Base-by-base conservation (phyloP, 2,329 filamentous ascomycete species). In the Colletotrichum sp. region DNA sequence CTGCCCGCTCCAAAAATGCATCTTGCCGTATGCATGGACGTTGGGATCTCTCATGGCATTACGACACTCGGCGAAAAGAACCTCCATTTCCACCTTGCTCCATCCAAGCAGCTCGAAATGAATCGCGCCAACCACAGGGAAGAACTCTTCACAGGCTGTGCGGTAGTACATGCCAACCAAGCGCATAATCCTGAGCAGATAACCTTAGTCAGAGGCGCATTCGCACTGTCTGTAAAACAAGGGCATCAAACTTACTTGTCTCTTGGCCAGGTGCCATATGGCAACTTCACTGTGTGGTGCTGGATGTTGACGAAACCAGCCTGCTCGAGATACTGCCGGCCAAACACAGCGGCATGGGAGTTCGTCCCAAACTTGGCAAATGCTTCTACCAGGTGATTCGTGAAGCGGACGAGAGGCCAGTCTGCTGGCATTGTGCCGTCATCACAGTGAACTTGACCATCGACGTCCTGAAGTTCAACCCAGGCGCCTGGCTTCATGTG, bases 261-360 rank as follows among this genome's bases (percentile, higher is more conserved):
- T 65, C 82, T 85, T 0, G 88, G 84, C 89, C 89, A 91, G 0
- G 82, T 81, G 18, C 87, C 88, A 8, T 88, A 84, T 0, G 89
- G 89, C 12, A 90, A 82, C 79, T 89, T 87, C 78, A 85, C 84
- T 9, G 83, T 81, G 21, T 81, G 79, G 32, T 85, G 83, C 6
- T 80, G 79, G 5, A 89, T 80, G 69, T 88, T 84, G 21, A 83
- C 79, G 63, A 87, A 89, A 0, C 87, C 88, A 2, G 85, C 85
- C 7, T 80, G 79, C n/a, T 80, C 79, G 49, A 82, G 79, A 44
- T 87, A 86, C 62, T 85, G 82, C 0, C 79, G 79, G 1, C 85
- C 85, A 49, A 83, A 85, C 1, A 83, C 81, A 7, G 85, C 85
- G 5, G 85, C 85, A 49, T 86, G 83, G 0, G 85, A 81, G 24